Percentiles rank a stretch among this genome's conserved stretches.
phyloP scores from a whole-genome alignment of 1,284 basidiomycete genomes.

The Cryptococcus hybrid region DNA sequence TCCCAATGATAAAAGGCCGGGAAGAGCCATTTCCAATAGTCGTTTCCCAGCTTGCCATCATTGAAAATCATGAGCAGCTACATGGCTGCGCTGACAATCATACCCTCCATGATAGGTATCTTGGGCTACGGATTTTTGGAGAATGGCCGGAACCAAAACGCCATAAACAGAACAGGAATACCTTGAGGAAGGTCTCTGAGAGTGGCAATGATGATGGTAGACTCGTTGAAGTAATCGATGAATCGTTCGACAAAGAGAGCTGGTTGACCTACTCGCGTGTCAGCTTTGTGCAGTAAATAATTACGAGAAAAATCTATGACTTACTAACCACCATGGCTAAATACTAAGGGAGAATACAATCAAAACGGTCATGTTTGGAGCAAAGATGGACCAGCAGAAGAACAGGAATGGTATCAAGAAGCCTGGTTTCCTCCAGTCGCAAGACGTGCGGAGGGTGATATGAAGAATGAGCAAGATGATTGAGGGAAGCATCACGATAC shows the following conservation, averaged over 20 bases:
- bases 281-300: no score
- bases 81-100: conserved; percentile 1
- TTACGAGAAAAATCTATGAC: no score
- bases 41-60: conserved; percentile 1
- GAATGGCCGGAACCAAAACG: conserved; percentile 18
- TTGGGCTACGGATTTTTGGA: conserved; percentile 7
- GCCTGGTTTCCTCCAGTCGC: conserved; percentile 38
- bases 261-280: conserved; percentile 5
- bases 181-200: conserved; percentile 26
- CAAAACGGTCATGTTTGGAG: conserved; percentile 33
- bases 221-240: conserved; percentile 15
- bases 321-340: conserved; percentile 25
- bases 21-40: conserved; percentile 19
- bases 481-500: conserved; percentile 29
- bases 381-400: conserved; percentile 34
- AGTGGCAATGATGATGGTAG: conserved; percentile 18
- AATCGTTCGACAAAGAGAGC: conserved; percentile 21
- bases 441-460: conserved; percentile 41
- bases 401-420: conserved; percentile 49
- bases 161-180: conserved; percentile 16
- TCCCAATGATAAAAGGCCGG: conserved; percentile 23
- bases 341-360: conserved; percentile 26
- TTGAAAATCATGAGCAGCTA: conserved; percentile 12
- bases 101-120: not conserved
- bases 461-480: conserved; percentile 45